Percentiles rank a stretch among this genome's conserved stretches.
Evolutionary conservation across 2,329 filamentous ascomycete genomes (phyloP).

Genomic region (Sporothrix globosa): DNA sequence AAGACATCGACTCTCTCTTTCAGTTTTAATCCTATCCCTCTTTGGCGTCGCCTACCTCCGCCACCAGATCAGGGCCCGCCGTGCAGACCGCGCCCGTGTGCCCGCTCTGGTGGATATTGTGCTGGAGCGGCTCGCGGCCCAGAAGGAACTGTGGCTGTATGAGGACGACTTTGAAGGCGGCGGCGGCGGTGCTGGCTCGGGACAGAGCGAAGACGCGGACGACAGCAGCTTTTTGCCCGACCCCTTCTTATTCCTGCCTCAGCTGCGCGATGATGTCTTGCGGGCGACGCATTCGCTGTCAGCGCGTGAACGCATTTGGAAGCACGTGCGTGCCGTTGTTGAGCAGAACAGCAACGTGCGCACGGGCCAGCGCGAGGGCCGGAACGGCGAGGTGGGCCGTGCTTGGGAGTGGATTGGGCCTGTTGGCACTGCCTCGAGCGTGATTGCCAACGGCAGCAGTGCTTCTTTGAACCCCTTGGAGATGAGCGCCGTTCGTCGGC

Average conservation of each 20-base stretch:
- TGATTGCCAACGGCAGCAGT: constrained; percentile 40
- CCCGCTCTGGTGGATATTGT: constrained; percentile 83
- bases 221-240: constrained; percentile 65
- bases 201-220: constrained; percentile 43
- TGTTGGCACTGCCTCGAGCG: constrained; percentile 47
- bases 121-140: constrained; percentile 76
- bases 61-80: constrained; percentile 62
- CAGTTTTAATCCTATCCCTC: constrained; percentile 60
- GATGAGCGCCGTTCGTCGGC: constrained; percentile 44
- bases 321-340: constrained; percentile 78
- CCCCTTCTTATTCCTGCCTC: constrained; percentile 81
- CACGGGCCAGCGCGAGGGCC: constrained; percentile 68
- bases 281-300: constrained; percentile 76
- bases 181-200: background rate
- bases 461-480: constrained; percentile 18
- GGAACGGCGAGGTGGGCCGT: constrained; percentile 66
- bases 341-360: constrained; percentile 94
- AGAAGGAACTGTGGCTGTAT: constrained; percentile 75
- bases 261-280: constrained; percentile 88
- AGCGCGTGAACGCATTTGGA: constrained; percentile 81
- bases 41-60: constrained; percentile 64
- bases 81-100: constrained; percentile 70
- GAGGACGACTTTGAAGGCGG: constrained; percentile 42
- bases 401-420: constrained; percentile 74
- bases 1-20: constrained; percentile 85